Base-by-base conservation (phyloP, 2,329 filamentous ascomycete species). In the Exophiala calicioides region DNA sequence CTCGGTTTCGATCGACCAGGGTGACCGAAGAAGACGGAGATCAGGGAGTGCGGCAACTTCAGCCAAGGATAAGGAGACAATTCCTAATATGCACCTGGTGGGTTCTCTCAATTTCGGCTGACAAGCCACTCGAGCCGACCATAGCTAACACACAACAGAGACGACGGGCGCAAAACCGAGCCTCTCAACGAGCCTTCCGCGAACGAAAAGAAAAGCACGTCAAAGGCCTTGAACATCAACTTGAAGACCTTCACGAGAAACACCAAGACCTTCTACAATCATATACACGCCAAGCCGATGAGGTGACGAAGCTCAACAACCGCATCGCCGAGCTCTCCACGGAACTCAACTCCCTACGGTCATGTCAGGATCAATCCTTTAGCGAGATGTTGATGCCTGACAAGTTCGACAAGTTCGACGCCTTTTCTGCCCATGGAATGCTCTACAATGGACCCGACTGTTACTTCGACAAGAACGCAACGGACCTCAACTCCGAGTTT, bases 191-290 rank as follows among this genome's bases (percentile, higher is more conserved):
- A 47, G 90, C 90, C 4, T 96, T 96, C 77, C 82, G 90, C 43
- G 90, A 96, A 68, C 86, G 90, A 53, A 96, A 95, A 71, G 90
- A 96, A 68, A 93, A 87, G 72, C 90, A 94, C 61, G 67, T 94
- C 36, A 89, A 89, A 65, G 86, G 90, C 57, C 77, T 94, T 2
- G 90, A 95, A 69, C 85, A 76, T 48, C 88, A 88, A 67, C 82
- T 88, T 2, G 76, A 84, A 33, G 82, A 87, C 62, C 68, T 88
- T 9, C 59, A 63, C 24, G 56, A 61, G 39, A 59, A 63, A 37
- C 60, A 65, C 40, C 56, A 62, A 40, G 55, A 60, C 27, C 58
- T 65, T 5, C 50, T 65, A 4, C 58, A 63, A 27, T 62, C 61
- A 19, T 65, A 65, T 36, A 58, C 55, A 18, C 58, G 56, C n/a